phyloP scores from a whole-genome alignment of 306 rosid species.

The Alnus rubra region DNA sequence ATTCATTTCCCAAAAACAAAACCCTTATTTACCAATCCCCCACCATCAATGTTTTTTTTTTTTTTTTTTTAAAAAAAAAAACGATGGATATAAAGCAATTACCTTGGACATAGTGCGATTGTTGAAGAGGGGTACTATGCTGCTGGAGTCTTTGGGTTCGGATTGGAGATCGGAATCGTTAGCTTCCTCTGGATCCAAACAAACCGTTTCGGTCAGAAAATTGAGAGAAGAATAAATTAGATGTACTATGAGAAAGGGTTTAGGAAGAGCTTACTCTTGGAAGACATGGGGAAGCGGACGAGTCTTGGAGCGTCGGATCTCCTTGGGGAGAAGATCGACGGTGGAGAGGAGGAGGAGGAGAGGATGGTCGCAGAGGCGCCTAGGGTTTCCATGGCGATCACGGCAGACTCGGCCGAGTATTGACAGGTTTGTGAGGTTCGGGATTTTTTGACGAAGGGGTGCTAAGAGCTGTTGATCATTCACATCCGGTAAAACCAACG shows the following conservation, averaged over 20 bases:
- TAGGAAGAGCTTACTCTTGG: slow-evolving; percentile 17
- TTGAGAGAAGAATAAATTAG: neutral
- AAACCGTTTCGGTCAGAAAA: neutral
- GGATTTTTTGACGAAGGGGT: neutral
- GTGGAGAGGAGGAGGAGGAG: slow-evolving; percentile 18
- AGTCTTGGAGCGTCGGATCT: slow-evolving; percentile 6
- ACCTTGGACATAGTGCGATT: slow-evolving; percentile 22
- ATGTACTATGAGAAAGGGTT: neutral
- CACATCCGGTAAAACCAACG: no score
- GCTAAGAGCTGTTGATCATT: neutral
- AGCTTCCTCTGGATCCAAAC: slow-evolving; percentile 16
- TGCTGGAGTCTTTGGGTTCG: slow-evolving; percentile 21
- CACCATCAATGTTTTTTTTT: neutral
- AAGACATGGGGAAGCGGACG: slow-evolving; percentile 19
- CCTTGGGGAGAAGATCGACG: slow-evolving; percentile 7
- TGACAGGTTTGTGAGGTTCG: neutral
- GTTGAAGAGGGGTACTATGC: slow-evolving; percentile 24
- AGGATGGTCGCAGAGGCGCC: slow-evolving; percentile 21
- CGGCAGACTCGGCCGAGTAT: neutral
- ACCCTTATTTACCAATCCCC: neutral
- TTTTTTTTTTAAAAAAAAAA: neutral
- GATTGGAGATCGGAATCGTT: slow-evolving; percentile 27
- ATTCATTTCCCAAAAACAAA: neutral
- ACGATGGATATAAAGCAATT: neutral
- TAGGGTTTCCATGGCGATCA: slow-evolving; percentile 19